phyloP scores from a whole-genome alignment of 345 rosid species.

The Eucalyptus tenuipes region DNA sequence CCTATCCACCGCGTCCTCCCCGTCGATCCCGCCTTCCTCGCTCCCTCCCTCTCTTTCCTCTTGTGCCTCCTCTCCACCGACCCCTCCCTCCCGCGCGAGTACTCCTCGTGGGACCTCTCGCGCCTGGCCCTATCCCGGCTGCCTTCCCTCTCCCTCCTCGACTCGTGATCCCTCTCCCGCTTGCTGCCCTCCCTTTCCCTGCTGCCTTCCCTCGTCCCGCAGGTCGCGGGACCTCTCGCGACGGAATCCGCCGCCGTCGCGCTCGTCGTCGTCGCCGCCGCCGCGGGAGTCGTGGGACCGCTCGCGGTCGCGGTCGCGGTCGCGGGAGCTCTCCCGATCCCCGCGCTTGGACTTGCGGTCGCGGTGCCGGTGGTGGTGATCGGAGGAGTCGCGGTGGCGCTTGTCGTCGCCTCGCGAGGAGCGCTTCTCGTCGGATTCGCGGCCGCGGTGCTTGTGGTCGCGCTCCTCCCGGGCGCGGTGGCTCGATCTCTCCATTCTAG shows the following conservation, averaged over 20 bases:
- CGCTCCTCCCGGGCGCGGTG: neutral
- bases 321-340: slow-evolving; percentile 21
- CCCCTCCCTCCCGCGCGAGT: neutral
- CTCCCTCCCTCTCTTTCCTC: slow-evolving; percentile 18
- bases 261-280: neutral
- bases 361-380: neutral
- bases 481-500: neutral
- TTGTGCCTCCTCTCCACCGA: slow-evolving; percentile 8
- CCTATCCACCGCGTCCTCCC: slow-evolving; percentile 11
- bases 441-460: neutral
- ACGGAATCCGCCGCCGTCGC: neutral
- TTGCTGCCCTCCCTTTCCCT: neutral
- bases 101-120: neutral
- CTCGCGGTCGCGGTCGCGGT: slow-evolving; percentile 14
- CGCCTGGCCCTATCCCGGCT: neutral
- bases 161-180: slow-evolving; percentile 13
- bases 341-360: slow-evolving; percentile 17
- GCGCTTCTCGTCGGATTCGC: slow-evolving; percentile 6
- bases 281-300: slow-evolving; percentile 1
- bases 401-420: slow-evolving; percentile 19
- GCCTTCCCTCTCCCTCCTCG: slow-evolving; percentile 25
- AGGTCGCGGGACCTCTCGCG: slow-evolving; percentile 21
- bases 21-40: neutral
- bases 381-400: slow-evolving; percentile 40
- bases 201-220: neutral